Evolutionary conservation across 306 rosid genomes (phyloP), one percentile per base, ranked within the genome.

Genomic region (Pyrus communis): DNA sequence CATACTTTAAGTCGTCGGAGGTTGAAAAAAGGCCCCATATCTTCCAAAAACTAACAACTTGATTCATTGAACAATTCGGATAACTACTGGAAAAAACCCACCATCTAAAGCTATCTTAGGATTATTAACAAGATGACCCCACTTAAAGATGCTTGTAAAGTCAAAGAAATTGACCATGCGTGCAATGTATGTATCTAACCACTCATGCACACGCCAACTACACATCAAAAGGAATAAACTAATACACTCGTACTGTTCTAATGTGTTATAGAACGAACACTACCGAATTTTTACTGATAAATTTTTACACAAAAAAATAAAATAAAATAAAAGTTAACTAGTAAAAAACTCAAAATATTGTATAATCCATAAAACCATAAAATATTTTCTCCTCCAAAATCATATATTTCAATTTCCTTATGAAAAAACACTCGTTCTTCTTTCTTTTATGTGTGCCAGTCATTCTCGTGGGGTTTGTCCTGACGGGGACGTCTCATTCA

Each of bases 161-260:
- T 79, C 82, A 79, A 79, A 72, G 19, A 79, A 79, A 72, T 71
- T 78, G 82, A 78, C 82, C 58, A 25, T 61, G 66, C 21, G 2
- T 0, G 4, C 6, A 22, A 58, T 2, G 8, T 22, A 9, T 4
- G 3, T 4, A 54, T 19, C 4, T 54, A 9, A 54, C 12, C 45
- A 42, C 12, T 42, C 45, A 42, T 42, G 12, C 45, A 42, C 45
- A 42, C 45, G 12, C 45, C 45, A 42, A 42, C 45, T 12, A 42
- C 12, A 42, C 3, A 42, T 42, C 12, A 9, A 42, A 42, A 2
- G 45, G 12, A 42, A 12, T 9, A 9, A 42, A 42, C 45, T 42
- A 42, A 9, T 9, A 2, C 10, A 42, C 45, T 42, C 45, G 1
- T 42, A 9, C 45, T 8, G 45, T 42, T 40, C 12, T 35, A 35